Conservation (phyloP, 2,329 filamentous ascomycete species). For the Eurotiales sp. region DNA sequence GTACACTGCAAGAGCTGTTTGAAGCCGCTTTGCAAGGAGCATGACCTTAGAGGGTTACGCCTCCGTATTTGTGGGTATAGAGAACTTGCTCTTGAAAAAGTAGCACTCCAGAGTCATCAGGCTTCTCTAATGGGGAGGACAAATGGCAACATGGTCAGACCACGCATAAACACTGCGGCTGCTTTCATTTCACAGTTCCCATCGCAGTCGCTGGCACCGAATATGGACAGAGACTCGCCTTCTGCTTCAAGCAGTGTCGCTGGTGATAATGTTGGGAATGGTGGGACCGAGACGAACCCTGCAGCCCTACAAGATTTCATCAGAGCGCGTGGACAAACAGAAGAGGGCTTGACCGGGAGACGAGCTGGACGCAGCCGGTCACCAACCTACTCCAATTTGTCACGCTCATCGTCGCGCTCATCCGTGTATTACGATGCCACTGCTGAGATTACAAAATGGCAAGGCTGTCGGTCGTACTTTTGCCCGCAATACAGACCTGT, state of each 20-base stretch:
- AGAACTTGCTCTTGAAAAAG: constrained; percentile 51
- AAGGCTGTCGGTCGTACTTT: constrained; percentile 48
- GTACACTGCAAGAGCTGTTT: constrained; percentile 57
- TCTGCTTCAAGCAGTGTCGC: constrained; percentile 35
- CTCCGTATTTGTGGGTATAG: constrained; percentile 56
- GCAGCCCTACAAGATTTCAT: constrained; percentile 21
- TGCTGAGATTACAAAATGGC: constrained; percentile 38
- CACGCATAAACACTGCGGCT: not conserved
- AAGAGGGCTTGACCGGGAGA: constrained; percentile 20
- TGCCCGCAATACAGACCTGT: constrained; percentile 41
- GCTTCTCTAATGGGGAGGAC: not conserved
- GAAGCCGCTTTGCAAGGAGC: constrained; percentile 56
- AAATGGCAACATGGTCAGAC: constrained; percentile 1
- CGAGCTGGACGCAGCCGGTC: constrained; percentile 36
- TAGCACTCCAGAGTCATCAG: constrained; percentile 32
- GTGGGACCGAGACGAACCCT: constrained; percentile 22
- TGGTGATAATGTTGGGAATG: constrained; percentile 29
- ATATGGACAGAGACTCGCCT: constrained; percentile 19
- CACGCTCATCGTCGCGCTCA: constrained; percentile 38
- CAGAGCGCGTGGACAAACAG: constrained; percentile 15
- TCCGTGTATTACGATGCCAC: constrained; percentile 36
- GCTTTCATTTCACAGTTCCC: constrained; percentile 7
- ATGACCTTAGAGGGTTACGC: constrained; percentile 55
- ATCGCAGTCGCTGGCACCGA: constrained; percentile 15
- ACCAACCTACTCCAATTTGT: constrained; percentile 37